phyloP scores from a whole-genome alignment of 768 basidiomycete genomes.

The Hericium alpestre region DNA sequence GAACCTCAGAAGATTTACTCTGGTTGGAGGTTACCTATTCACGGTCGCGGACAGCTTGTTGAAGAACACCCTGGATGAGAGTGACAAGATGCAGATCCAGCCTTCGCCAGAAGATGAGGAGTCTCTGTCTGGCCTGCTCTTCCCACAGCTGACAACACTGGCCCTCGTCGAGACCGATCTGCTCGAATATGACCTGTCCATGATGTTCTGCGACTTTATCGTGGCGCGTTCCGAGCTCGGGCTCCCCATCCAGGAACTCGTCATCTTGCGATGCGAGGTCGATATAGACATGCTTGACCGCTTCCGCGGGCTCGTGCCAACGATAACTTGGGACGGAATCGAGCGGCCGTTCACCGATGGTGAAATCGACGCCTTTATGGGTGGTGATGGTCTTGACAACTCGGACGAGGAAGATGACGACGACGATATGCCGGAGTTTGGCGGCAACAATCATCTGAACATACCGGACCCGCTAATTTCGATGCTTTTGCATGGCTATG shows the following conservation, averaged over 20 bases:
- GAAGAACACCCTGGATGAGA: neutral
- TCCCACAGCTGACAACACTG: neutral
- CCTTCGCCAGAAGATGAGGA: neutral
- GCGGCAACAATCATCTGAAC: neutral
- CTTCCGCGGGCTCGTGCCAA: neutral
- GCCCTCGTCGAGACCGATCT: neutral
- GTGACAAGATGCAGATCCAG: no score
- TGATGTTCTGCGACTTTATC: neutral
- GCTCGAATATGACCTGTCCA: neutral
- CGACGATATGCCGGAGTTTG: neutral
- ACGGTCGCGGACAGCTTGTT: neutral
- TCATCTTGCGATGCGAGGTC: neutral
- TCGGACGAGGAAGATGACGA: neutral
- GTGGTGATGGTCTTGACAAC: neutral
- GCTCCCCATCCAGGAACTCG: neutral
- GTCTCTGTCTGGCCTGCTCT: neutral
- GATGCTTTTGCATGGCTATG: no score
- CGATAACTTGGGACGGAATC: neutral
- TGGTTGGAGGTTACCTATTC: neutral
- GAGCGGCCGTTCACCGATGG: neutral
- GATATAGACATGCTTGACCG: neutral
- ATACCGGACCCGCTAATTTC: neutral
- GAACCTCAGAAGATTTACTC: neutral
- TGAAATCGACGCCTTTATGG: neutral
- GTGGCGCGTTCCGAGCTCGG: neutral